These are phyloP conservation scores for Verticillium nonalfalfae DNA, from an alignment of 2,329 filamentous ascomycete genomes.

Conservation along the genomic window DNA sequence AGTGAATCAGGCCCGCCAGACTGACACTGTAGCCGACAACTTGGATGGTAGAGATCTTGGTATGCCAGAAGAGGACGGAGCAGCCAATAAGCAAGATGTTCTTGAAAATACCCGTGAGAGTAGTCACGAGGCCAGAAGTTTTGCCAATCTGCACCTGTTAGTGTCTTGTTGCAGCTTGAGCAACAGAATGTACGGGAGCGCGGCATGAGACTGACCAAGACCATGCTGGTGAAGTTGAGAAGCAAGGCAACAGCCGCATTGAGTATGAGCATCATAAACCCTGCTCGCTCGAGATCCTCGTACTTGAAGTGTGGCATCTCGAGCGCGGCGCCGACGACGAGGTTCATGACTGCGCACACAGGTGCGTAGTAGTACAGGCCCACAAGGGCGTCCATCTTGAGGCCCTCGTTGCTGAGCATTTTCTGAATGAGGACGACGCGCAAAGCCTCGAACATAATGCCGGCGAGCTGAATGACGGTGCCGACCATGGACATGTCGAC, in stretches of 20 bases:
- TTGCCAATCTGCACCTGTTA: constrained; percentile 63
- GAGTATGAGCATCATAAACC: constrained; percentile 62
- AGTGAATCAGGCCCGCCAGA: not conserved
- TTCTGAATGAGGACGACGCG: constrained; percentile 79
- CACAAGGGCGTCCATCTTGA: constrained; percentile 89
- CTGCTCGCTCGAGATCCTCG: constrained; percentile 65
- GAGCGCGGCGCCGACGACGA: constrained; percentile 62
- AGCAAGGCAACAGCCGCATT: constrained; percentile 75
- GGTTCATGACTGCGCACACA: constrained; percentile 76
- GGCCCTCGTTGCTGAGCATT: constrained; percentile 72
- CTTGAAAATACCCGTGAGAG: constrained; percentile 80
- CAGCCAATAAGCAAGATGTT: constrained; percentile 75
- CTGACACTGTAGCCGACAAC: constrained; percentile 73
- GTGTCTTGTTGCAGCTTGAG: not conserved
- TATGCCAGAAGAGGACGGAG: constrained; percentile 75
- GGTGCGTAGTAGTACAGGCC: constrained; percentile 87
- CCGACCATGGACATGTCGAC: constrained; percentile 82
- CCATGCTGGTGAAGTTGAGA: constrained; percentile 78
- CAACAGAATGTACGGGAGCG: not conserved
- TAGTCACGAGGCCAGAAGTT: constrained; percentile 78
- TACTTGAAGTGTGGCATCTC: constrained; percentile 65
- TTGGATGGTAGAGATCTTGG: constrained; percentile 66
- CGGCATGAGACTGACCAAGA: constrained; percentile 55
- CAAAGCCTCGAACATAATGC: constrained; percentile 74
- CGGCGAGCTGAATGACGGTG: constrained; percentile 70